These are phyloP conservation scores for Ceratocystiopsis minuta DNA, from an alignment of 2,329 filamentous ascomycete species.

Conservation along the genomic window DNA sequence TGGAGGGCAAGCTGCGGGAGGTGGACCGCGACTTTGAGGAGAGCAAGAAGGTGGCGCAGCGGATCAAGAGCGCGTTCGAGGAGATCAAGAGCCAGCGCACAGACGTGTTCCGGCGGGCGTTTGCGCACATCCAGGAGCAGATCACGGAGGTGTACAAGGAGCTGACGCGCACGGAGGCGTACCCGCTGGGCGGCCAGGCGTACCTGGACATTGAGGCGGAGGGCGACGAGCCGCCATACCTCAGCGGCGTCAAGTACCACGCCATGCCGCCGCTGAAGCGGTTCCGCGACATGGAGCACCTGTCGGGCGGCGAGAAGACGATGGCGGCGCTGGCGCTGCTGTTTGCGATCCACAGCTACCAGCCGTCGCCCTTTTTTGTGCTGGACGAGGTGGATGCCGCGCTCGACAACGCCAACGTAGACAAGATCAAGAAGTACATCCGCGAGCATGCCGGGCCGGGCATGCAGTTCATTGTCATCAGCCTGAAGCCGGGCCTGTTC, in stretches of 20 bases:
- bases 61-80: conserved; percentile 38
- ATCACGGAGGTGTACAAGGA: conserved; percentile 91
- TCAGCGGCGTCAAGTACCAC: conserved; percentile 93
- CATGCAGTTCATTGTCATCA: conserved; percentile 99
- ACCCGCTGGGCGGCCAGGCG: conserved; percentile 73
- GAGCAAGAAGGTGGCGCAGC: conserved; percentile 53
- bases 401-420: conserved; percentile 93
- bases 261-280: conserved; percentile 97
- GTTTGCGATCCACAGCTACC: conserved; percentile 92
- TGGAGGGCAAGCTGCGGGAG: conserved; percentile 63
- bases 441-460: conserved; percentile 83
- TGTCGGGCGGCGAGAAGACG: conserved; percentile 94
- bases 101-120: conserved; percentile 89
- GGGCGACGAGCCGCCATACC: conserved; percentile 74
- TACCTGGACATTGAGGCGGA: conserved; percentile 90
- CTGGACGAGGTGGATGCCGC: conserved; percentile 96
- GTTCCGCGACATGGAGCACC: conserved; percentile 97
- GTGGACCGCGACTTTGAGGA: conserved; percentile 84
- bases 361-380: conserved; percentile 92
- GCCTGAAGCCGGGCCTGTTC: conserved; percentile 85
- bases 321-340: conserved; percentile 94
- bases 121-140: conserved; percentile 84
- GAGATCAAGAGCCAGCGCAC: conserved; percentile 65
- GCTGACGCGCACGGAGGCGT: conserved; percentile 75
- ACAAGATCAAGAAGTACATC: conserved; percentile 92